These are phyloP conservation scores for Microdochium nivale DNA, from an alignment of 2,329 filamentous ascomycete species.

Conservation along the genomic window DNA sequence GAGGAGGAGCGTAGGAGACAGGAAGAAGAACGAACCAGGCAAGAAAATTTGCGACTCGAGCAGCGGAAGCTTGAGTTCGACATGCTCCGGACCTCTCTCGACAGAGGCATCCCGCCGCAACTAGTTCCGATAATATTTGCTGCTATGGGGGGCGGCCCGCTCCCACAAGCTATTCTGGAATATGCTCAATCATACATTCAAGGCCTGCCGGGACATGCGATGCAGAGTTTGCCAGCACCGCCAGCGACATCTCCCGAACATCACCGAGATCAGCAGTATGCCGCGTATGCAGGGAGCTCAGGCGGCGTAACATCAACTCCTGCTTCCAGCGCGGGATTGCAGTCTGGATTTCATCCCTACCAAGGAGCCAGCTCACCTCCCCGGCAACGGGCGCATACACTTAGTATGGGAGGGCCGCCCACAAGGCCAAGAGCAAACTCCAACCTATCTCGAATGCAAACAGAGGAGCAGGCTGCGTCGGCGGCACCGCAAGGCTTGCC, in stretches of 20 bases:
- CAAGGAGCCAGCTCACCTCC: constrained; percentile 36
- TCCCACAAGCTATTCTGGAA: constrained; percentile 54
- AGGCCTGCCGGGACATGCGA: constrained; percentile 33
- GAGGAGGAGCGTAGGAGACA: constrained; percentile 68
- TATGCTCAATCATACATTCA: constrained; percentile 53
- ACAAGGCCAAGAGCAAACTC: constrained; percentile 27
- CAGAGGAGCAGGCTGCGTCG: constrained; percentile 28
- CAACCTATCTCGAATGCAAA: constrained; percentile 35
- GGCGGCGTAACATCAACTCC: constrained; percentile 32
- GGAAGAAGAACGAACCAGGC: constrained; percentile 62
- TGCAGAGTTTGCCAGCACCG: constrained; percentile 42
- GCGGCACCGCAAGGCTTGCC: constrained; percentile 23
- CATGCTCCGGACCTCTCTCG: constrained; percentile 61
- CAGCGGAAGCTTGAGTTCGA: constrained; percentile 65
- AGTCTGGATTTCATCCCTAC: constrained; percentile 33
- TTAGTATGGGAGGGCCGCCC: constrained; percentile 27
- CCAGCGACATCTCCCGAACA: constrained; percentile 44
- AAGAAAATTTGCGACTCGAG: constrained; percentile 60
- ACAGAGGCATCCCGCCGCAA: constrained; percentile 62
- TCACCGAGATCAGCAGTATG: constrained; percentile 42
- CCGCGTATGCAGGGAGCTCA: constrained; percentile 28
- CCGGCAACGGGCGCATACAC: constrained; percentile 40
- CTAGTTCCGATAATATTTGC: constrained; percentile 70
- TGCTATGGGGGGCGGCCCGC: constrained; percentile 55
- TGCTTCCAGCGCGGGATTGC: constrained; percentile 28